phyloP scores from a whole-genome alignment of 257 asterid genomes.

The Henckelia pumila region DNA sequence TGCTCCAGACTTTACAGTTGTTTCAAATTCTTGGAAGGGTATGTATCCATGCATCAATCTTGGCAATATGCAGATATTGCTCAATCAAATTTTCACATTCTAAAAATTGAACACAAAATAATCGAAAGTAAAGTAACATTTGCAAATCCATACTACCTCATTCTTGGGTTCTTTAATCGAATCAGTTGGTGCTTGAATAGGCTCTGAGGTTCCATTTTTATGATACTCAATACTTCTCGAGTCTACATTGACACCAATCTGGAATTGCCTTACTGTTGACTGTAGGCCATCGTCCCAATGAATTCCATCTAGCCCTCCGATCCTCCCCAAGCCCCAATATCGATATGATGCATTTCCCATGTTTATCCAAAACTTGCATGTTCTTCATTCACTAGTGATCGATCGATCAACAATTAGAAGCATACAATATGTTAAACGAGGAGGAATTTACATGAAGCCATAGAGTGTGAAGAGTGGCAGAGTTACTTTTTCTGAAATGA shows the following conservation, averaged over 20 bases:
- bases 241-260: slow-evolving; percentile 63
- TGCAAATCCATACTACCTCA: slow-evolving; percentile 29
- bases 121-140: neutral
- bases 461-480: neutral
- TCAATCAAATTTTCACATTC: slow-evolving; percentile 12
- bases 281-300: slow-evolving; percentile 79
- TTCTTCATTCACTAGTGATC: neutral
- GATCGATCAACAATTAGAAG: slow-evolving; percentile 7
- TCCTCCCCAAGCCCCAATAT: slow-evolving; percentile 79
- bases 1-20: slow-evolving; percentile 57
- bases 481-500: neutral
- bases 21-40: slow-evolving; percentile 33
- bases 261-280: slow-evolving; percentile 52
- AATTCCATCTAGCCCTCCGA: slow-evolving; percentile 71
- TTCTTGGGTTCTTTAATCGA: slow-evolving; percentile 34
- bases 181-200: slow-evolving; percentile 29
- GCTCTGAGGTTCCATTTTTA: slow-evolving; percentile 48
- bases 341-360: slow-evolving; percentile 36
- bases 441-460: slow-evolving; percentile 23
- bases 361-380: slow-evolving; percentile 36
- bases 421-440: neutral
- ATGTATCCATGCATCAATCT: slow-evolving; percentile 35
- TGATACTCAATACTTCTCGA: slow-evolving; percentile 69
- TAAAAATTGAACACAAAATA: neutral
- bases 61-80: slow-evolving; percentile 30